Conservation (phyloP, 2,329 filamentous ascomycete genomes). For the Alternaria arbusti region DNA sequence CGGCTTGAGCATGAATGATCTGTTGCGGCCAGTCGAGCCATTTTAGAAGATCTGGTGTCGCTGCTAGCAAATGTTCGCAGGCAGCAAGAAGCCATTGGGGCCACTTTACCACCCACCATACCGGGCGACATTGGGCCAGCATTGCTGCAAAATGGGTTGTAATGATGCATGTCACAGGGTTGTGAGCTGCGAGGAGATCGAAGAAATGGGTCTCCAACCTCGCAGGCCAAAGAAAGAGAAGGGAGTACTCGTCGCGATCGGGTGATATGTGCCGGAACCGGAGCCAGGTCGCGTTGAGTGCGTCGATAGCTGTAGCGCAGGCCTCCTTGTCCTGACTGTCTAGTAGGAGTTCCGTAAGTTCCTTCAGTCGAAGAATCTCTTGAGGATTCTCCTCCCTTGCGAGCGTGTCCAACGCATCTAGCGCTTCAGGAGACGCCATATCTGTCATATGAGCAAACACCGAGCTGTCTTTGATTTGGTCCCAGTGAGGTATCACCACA, state of each 20-base stretch:
- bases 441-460: conserved; percentile 23
- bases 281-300: conserved; percentile 29
- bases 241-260: conserved; percentile 29
- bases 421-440: conserved; percentile 11
- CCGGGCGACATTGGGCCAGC: conserved; percentile 24
- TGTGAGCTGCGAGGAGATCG: conserved; percentile 31
- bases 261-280: conserved; percentile 23
- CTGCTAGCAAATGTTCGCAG: conserved; percentile 27
- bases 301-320: conserved; percentile 29
- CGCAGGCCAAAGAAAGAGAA: conserved; percentile 37
- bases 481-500: conserved; percentile 32
- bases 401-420: conserved; percentile 18
- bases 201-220: conserved; percentile 29
- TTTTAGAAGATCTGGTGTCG: conserved; percentile 32
- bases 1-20: conserved; percentile 17
- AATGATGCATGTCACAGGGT: conserved; percentile 39
- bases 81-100: conserved; percentile 34
- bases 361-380: conserved; percentile 31
- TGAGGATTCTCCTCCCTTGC: conserved; percentile 20
- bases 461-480: conserved; percentile 24
- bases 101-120: conserved; percentile 41
- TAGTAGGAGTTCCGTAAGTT: conserved; percentile 29
- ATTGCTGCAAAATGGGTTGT: conserved; percentile 36
- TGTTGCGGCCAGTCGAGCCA: conserved; percentile 39
- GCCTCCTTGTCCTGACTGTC: conserved; percentile 27